Percentiles rank a stretch among this genome's conserved stretches.
These are phyloP conservation scores for Lactarius indigo DNA, from an alignment of 768 basidiomycete genomes.

Conservation along the genomic window DNA sequence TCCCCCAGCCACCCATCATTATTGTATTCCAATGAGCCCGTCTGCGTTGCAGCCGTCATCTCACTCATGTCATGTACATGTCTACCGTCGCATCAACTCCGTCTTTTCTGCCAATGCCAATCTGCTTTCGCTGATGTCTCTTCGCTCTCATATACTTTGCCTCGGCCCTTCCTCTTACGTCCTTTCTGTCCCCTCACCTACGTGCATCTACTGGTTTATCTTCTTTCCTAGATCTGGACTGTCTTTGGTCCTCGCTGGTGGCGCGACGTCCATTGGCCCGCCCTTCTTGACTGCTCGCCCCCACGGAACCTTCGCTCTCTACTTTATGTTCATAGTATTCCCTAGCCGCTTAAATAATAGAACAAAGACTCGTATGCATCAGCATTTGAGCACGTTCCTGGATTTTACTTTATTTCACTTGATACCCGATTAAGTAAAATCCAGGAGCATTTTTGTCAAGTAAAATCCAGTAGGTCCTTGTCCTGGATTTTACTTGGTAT, in stretches of 20 bases:
- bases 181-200: background rate
- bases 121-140: conserved; percentile 14
- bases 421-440: no score
- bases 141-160: conserved; percentile 17
- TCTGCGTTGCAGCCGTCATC: background rate
- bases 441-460: no score
- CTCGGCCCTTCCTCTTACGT: background rate
- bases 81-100: background rate
- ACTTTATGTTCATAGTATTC: background rate
- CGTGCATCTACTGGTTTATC: background rate
- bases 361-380: no score
- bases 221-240: background rate
- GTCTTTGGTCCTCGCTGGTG: background rate
- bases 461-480: no score
- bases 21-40: background rate
- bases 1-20: no score
- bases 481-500: no score
- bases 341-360: no score
- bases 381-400: no score
- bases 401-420: no score
- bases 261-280: background rate
- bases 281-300: no score
- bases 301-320: background rate
- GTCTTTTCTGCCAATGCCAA: background rate
- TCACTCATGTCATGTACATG: conserved; percentile 2